Base-by-base conservation (phyloP, 1,284 basidiomycete genomes). In the Butyriboletus appendiculatus region DNA sequence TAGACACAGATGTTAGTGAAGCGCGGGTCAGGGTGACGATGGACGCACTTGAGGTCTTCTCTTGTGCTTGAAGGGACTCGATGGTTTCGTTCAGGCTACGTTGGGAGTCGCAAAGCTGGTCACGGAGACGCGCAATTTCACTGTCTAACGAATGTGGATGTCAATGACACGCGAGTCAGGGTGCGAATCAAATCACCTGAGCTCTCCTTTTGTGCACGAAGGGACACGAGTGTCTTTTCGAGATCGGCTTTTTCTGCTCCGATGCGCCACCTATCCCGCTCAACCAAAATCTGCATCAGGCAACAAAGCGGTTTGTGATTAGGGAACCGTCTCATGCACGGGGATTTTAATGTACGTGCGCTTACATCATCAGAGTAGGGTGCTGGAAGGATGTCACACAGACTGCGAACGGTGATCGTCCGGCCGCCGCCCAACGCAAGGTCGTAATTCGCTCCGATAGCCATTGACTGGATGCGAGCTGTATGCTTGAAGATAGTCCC, bases 401-500 rank as follows among this genome's bases (percentile, higher is more conserved):
- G 40, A 44, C 30, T 42, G 2, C 26, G n/a, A 26, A 53, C 4
- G 14, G 35, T 16, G 8, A 58, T 49, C 12, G 12, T 44, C 15
- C 8, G 20, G 1, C 14, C n/a, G 18, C 37, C 56, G 7, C 20
- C 18, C 9, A 12, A 26, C 3, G 30, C 54, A 8, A 59, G 28
- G n/a, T 41, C 42, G 7, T 28, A 24, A 10, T 44, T 40, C 8
- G 15, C 8, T 5, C 54, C 60, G 18, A 59, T 41, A 5, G 50
- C 50, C 22, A 60, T 49, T 9, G 54, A 57, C 6, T 10, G 6
- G 33, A 60, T 16, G 34, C 5, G 11, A 4, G 5, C 18, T 8
- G 42, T 20, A 20, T 44, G 28, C 12, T 6, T 26, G 22, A 56
- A 5, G 32, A 44, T 7, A 15, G 49, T 11, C 28, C 58, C 53